phyloP scores from a whole-genome alignment of 345 rosid species.

The Erysimum cheiranthoides region DNA sequence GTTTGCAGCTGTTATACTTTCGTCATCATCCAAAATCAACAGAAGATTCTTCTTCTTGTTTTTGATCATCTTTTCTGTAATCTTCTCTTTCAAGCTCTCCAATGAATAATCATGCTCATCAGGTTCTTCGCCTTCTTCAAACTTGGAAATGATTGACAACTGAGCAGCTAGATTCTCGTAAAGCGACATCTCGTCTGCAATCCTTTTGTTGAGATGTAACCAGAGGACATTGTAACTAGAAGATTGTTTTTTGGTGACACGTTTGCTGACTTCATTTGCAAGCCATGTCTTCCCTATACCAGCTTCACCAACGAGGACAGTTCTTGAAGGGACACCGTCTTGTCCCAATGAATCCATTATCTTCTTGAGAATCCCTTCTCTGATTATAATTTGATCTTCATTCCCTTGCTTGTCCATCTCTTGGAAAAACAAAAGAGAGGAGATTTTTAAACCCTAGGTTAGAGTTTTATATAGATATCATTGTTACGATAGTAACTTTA shows the following conservation, averaged over 20 bases:
- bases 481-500: neutral
- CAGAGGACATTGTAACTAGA: conserved; percentile 27
- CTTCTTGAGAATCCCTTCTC: conserved; percentile 16
- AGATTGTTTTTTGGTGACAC: neutral
- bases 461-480: neutral
- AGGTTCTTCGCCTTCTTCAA: conserved; percentile 46
- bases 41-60: conserved; percentile 41
- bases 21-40: conserved; percentile 57
- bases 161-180: conserved; percentile 49
- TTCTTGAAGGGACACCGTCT: conserved; percentile 25
- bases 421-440: neutral
- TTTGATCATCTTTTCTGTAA: neutral
- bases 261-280: conserved; percentile 33
- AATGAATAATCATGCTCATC: neutral
- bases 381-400: neutral
- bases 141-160: conserved; percentile 35
- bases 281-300: conserved; percentile 50
- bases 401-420: conserved; percentile 35
- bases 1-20: conserved; percentile 7
- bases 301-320: conserved; percentile 43
- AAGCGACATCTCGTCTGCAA: conserved; percentile 20
- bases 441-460: conserved; percentile 4
- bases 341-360: conserved; percentile 3
- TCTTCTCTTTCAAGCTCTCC: conserved; percentile 8
- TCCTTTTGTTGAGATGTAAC: conserved; percentile 41